Evolutionary conservation across 1,284 basidiomycete genomes (phyloP).

Genomic region (Mrakiaceae sp.): DNA sequence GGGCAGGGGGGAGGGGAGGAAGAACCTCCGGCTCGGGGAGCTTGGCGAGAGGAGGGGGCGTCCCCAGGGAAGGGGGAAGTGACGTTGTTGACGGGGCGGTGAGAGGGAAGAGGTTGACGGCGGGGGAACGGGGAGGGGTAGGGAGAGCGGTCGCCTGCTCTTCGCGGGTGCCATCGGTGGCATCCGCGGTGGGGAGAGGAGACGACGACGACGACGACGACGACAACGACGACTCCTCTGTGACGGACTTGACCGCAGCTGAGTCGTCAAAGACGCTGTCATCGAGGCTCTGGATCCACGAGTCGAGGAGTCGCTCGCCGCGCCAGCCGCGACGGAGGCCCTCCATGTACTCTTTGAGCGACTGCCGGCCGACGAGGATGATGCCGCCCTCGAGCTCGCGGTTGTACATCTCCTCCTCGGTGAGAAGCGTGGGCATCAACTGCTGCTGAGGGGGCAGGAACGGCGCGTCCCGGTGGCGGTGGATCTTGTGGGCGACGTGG

Average conservation of each 20-base stretch:
- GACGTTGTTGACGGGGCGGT: constrained; percentile 6
- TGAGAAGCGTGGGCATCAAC: constrained; percentile 41
- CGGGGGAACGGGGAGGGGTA: constrained; percentile 1
- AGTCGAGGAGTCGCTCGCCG: constrained; percentile 60
- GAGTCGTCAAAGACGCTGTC: constrained; percentile 70
- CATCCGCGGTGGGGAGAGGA: neutral
- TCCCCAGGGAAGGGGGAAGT: neutral
- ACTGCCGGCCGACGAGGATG: constrained; percentile 78
- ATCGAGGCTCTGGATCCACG: constrained; percentile 50
- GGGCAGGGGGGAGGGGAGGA: constrained; percentile 31
- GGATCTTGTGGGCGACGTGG: constrained; percentile 60
- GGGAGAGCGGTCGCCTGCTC: neutral
- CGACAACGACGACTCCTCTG: neutral
- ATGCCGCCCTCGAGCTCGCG: constrained; percentile 69
- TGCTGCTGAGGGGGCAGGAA: constrained; percentile 44
- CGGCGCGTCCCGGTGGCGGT: constrained; percentile 50
- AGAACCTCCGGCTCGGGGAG: neutral
- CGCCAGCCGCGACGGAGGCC: constrained; percentile 80
- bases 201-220: neutral
- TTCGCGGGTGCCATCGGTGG: neutral
- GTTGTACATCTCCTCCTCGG: constrained; percentile 46
- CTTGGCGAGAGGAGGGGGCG: neutral
- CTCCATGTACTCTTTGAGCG: constrained; percentile 87
- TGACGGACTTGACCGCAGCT: constrained; percentile 7
- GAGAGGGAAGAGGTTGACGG: constrained; percentile 20